Base-by-base conservation (phyloP, 768 basidiomycete species). In the Termitomyces sp. region DNA sequence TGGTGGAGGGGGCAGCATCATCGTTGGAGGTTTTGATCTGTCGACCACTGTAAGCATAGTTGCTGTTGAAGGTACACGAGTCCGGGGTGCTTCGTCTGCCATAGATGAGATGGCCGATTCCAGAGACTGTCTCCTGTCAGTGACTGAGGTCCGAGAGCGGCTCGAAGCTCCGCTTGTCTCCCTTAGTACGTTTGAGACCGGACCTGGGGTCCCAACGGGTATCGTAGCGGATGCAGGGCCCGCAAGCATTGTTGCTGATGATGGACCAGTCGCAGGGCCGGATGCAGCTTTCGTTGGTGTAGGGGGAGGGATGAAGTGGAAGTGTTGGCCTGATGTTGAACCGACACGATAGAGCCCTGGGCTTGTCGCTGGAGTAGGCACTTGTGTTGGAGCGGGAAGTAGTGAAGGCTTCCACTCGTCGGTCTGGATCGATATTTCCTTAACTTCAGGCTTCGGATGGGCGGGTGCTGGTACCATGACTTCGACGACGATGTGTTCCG, bases 21-120 rank as follows among this genome's bases (percentile, higher is more conserved):
- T 91, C 71, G 85, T 92, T 0, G 93, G 92, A 46, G 93, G 94
- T 53, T 83, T 84, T 18, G 88, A 82, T 74, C 88, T 93, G 74
- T 91, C 89, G 29, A 86, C 79, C 5, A 78, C 70, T 10, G 78
- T 73, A 27, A 81, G 73, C 24, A 77, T 73, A n/a, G 71, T 64
- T 32, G 70, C 71, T 64, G 73, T 77, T n/a, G 86, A 85, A 20
- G 83, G 76, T n/a, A 83, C 82, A 43, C 86, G 82, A n/a, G 85
- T 76, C 32, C 87, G 82, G 46, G 70, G 58, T 20, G 57, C 52
- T 22, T 76, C 69, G 60, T 73, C 78, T 39, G 76, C 67, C 34
- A 74, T 73, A 2, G 81, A 75, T 2, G 87, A 84, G 39, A 86
- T 69, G 24, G 80, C 76, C 20, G 88, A 89, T 65, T 92, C 90